phyloP scores from a whole-genome alignment of 345 rosid species.

The Angophora floribunda region DNA sequence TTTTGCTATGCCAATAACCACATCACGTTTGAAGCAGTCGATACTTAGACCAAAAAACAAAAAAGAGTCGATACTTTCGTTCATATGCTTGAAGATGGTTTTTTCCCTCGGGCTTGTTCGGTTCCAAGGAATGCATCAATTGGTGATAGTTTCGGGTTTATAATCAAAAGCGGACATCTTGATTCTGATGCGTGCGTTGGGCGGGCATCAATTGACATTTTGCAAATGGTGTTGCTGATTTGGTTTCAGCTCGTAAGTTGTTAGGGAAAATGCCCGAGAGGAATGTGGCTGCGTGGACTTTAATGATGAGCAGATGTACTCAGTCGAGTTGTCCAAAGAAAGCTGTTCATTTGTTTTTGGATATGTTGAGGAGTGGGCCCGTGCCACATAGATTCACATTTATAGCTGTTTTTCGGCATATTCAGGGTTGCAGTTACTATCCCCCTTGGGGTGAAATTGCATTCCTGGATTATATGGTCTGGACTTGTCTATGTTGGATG shows the following conservation, averaged over 20 bases:
- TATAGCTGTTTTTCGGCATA: slow-evolving; percentile 51
- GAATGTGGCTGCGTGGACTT: too few species aligned
- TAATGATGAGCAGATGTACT: too few species aligned
- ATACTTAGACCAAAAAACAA: neutral
- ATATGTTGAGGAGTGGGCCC: slow-evolving; percentile 25
- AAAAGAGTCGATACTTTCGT: too few species aligned
- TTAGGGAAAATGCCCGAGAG: too few species aligned
- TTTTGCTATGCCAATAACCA: neutral
- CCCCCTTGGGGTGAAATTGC: slow-evolving; percentile 45
- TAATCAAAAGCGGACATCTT: too few species aligned
- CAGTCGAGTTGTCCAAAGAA: slow-evolving; percentile 34
- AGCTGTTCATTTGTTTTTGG: slow-evolving; percentile 34
- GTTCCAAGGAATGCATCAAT: slow-evolving; percentile 6
- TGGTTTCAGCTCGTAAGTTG: too few species aligned
- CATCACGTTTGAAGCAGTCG: neutral
- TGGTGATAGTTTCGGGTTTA: slow-evolving; percentile 44
- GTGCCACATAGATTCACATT: slow-evolving; percentile 47
- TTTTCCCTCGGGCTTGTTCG: slow-evolving; percentile 32
- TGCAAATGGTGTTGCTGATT: too few species aligned
- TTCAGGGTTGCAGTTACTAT: slow-evolving; percentile 8
- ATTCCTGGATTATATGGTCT: neutral
- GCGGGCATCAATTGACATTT: too few species aligned
- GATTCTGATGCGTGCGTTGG: too few species aligned
- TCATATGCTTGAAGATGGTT: neutral
- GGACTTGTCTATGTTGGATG: too few species aligned